Evolutionary conservation across 306 rosid species (phyloP).

Genomic region (Mimosa bimucronata): DNA sequence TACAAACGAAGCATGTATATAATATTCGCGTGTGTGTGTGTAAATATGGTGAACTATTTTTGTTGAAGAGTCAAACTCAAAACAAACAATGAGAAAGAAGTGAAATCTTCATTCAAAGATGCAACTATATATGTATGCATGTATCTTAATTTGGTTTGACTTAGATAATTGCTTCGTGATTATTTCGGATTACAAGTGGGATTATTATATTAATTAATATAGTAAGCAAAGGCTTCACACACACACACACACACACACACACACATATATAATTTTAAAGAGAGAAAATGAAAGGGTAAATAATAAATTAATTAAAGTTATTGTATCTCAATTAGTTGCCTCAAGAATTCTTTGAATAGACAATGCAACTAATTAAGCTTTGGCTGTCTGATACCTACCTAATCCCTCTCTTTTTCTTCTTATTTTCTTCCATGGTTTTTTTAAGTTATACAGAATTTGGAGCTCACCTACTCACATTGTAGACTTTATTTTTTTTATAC

Average conservation of each 20-base stretch:
- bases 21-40: background rate
- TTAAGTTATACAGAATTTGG: background rate
- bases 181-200: constrained; percentile 4
- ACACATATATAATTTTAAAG: background rate
- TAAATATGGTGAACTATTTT: background rate
- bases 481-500: background rate
- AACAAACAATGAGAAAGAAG: background rate
- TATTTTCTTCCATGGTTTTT: background rate
- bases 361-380: constrained; percentile 33
- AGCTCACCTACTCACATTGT: background rate
- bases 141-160: constrained; percentile 4
- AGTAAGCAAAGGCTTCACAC: background rate
- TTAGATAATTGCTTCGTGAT: background rate
- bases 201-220: constrained; percentile 3
- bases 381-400: constrained; percentile 29
- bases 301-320: background rate
- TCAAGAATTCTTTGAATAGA: constrained; percentile 43
- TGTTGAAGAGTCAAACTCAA: background rate
- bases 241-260: too few relatives aligned
- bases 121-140: background rate
- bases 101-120: background rate
- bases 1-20: too few relatives aligned
- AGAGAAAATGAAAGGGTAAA: background rate
- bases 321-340: background rate
- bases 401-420: constrained; percentile 11